These are phyloP conservation scores for Backusella liffmaniae DNA, from an alignment of 192 early-diverging fungal genomes.

Conservation along the genomic window DNA sequence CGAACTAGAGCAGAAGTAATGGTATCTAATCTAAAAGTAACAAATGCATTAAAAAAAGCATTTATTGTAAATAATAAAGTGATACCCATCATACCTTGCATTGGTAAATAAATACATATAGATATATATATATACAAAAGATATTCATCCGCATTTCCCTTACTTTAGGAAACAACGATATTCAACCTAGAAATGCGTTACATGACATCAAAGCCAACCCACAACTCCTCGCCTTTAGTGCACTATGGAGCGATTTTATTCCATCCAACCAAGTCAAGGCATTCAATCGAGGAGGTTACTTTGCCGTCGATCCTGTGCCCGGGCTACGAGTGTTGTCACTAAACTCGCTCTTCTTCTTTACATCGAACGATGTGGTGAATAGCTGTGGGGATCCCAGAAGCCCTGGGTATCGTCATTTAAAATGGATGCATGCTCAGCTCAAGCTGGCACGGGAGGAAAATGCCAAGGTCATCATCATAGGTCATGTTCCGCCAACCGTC, in stretches of 20 bases:
- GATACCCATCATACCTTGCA: slow-evolving; percentile 50
- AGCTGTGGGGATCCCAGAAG: slow-evolving; percentile 55
- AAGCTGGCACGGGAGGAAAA: slow-evolving; percentile 37
- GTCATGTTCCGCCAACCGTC: slow-evolving; percentile 61
- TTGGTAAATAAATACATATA: slow-evolving; percentile 22
- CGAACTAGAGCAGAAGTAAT: slow-evolving; percentile 59
- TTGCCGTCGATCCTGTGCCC: slow-evolving; percentile 51
- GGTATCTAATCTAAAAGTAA: slow-evolving; percentile 49
- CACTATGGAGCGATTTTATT: slow-evolving; percentile 58
- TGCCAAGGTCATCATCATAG: slow-evolving; percentile 57
- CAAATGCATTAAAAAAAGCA: slow-evolving; percentile 39
- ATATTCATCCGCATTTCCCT: background rate
- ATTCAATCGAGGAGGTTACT: slow-evolving; percentile 73
- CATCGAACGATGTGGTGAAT: slow-evolving; percentile 64
- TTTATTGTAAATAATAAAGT: slow-evolving; percentile 41
- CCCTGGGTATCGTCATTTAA: slow-evolving; percentile 62
- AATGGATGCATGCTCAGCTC: slow-evolving; percentile 67
- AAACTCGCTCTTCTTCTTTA: slow-evolving; percentile 75
- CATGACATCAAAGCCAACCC: slow-evolving; percentile 36
- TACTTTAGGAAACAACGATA: slow-evolving; percentile 62
- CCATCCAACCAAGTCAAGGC: slow-evolving; percentile 55
- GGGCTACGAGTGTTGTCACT: slow-evolving; percentile 57
- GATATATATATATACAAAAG: background rate
- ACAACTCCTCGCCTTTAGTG: slow-evolving; percentile 44
- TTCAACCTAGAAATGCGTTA: slow-evolving; percentile 60